phyloP scores from a whole-genome alignment of 768 basidiomycete species.

The Suillus tomentosus region DNA sequence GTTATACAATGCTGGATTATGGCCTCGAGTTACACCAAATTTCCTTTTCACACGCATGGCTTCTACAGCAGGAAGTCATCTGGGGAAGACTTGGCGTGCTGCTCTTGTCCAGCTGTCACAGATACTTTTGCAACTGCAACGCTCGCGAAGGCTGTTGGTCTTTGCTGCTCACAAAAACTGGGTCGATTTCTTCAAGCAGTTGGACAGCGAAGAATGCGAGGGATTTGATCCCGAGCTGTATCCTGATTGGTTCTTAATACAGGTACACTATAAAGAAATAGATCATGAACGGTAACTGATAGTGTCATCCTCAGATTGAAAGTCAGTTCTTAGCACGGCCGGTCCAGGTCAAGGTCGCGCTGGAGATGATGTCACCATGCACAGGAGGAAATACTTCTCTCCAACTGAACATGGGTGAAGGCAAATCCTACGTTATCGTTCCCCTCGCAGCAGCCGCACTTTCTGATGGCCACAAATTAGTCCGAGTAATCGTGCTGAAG shows the following conservation, averaged over 20 bases:
- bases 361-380: conserved; percentile 30
- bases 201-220: conserved; percentile 12
- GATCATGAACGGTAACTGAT: neutral
- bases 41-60: conserved; percentile 31
- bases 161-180: conserved; percentile 18
- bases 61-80: conserved; percentile 9
- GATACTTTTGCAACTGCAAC: conserved; percentile 32
- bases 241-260: conserved; percentile 17
- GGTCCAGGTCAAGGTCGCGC: conserved; percentile 26
- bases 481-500: conserved; percentile 33
- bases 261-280: conserved; percentile 9
- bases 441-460: conserved; percentile 26
- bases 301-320: conserved; percentile 21
- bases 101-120: conserved; percentile 28
- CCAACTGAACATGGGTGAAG: conserved; percentile 37
- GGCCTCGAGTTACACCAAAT: conserved; percentile 35
- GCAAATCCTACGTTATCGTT: conserved; percentile 35
- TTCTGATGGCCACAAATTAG: conserved; percentile 24
- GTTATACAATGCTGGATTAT: conserved; percentile 20
- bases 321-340: conserved; percentile 25
- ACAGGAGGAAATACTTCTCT: conserved; percentile 23
- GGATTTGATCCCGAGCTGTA: conserved; percentile 9
- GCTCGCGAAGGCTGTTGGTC: conserved; percentile 30
- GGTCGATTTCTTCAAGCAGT: conserved; percentile 14
- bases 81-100: conserved; percentile 27